Conservation (phyloP, 352 stramenopile genomes). For the Peronospora destructor region DNA sequence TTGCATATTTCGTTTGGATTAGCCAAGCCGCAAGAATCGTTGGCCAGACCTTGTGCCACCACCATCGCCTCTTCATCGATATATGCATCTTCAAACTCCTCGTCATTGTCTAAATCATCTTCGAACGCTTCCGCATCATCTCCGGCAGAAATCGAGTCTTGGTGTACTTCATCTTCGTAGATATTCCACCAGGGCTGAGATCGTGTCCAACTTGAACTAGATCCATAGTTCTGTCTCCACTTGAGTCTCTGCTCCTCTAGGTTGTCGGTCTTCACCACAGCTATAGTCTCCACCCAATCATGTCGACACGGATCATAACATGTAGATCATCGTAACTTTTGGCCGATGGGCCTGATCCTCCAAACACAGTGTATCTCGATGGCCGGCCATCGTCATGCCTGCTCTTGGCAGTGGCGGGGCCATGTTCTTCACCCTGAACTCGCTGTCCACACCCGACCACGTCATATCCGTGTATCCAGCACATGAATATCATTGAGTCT, state of each 20-base stretch:
- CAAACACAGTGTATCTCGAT: constrained; percentile 91
- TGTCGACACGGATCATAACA: constrained; percentile 59
- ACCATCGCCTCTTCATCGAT: constrained; percentile 37
- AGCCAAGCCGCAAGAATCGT: constrained; percentile 29
- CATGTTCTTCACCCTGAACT: constrained; percentile 7
- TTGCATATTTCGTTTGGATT: constrained; percentile 67
- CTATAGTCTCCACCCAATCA: constrained; percentile 57
- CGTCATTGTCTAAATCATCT: constrained; percentile 24
- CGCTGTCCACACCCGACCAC: constrained; percentile 75
- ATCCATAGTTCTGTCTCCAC: constrained; percentile 17
- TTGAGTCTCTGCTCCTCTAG: constrained; percentile 16
- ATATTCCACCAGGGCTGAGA: constrained; percentile 27
- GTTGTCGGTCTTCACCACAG: constrained; percentile 10
- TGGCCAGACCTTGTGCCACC: constrained; percentile 19
- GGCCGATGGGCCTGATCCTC: constrained; percentile 87
- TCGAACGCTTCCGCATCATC: constrained; percentile 18
- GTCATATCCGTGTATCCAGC: constrained; percentile 82
- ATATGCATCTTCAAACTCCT: constrained; percentile 28
- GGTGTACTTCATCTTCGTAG: constrained; percentile 42
- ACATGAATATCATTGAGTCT: constrained; percentile 94
- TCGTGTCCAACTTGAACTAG: constrained; percentile 12
- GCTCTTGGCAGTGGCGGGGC: too few relatives aligned
- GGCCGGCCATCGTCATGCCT: constrained; percentile 93
- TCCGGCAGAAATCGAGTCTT: constrained; percentile 23
- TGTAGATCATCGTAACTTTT: constrained; percentile 96